phyloP scores from a whole-genome alignment of 495 filamentous ascomycete species.

The Xeromyces bisporus region DNA sequence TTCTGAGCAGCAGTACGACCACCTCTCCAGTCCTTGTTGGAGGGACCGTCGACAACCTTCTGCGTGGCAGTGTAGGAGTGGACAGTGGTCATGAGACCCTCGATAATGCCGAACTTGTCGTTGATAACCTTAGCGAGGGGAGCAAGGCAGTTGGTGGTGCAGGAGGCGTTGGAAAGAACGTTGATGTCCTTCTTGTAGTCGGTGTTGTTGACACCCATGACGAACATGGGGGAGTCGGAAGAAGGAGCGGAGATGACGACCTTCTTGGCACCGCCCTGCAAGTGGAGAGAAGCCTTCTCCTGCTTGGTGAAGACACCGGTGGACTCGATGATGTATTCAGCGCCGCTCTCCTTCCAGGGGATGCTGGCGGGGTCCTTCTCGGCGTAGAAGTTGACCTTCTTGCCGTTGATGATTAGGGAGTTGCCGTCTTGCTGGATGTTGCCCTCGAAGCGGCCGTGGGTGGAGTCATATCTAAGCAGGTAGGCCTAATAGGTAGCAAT shows the following conservation, averaged over 20 bases:
- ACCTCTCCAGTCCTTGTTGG: slow-evolving; percentile 97
- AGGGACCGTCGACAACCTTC: slow-evolving; percentile 98
- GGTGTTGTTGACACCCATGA: slow-evolving; percentile 97
- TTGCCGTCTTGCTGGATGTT: slow-evolving; percentile 54
- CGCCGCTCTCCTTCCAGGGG: slow-evolving; percentile 78
- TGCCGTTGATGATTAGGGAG: slow-evolving; percentile 83
- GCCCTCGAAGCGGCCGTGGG: slow-evolving; percentile 94
- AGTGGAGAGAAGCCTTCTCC: slow-evolving; percentile 86
- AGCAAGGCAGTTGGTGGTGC: slow-evolving; percentile 99
- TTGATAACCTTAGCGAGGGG: slow-evolving; percentile 97
- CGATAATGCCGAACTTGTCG: slow-evolving; percentile 92
- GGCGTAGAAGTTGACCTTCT: slow-evolving; percentile 88
- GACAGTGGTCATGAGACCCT: slow-evolving; percentile 99
- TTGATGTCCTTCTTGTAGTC: slow-evolving; percentile 74
- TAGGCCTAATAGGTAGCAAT: slow-evolving; percentile 47
- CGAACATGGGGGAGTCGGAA: slow-evolving; percentile 98
- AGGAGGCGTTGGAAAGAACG: slow-evolving; percentile 97
- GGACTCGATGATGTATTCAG: slow-evolving; percentile 93
- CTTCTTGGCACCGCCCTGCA: slow-evolving; percentile 99
- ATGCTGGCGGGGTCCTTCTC: slow-evolving; percentile 85
- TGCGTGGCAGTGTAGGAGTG: slow-evolving; percentile 99
- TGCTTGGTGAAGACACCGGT: slow-evolving; percentile 99
- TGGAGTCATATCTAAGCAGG: slow-evolving; percentile 98
- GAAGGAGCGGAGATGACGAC: slow-evolving; percentile 99
- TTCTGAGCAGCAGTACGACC: slow-evolving; percentile 97